A percentile compares a stretch with the other conserved stretches of the same genome.
phyloP scores from a whole-genome alignment of 2,329 filamentous ascomycete species.

The Xylaria sp. region DNA sequence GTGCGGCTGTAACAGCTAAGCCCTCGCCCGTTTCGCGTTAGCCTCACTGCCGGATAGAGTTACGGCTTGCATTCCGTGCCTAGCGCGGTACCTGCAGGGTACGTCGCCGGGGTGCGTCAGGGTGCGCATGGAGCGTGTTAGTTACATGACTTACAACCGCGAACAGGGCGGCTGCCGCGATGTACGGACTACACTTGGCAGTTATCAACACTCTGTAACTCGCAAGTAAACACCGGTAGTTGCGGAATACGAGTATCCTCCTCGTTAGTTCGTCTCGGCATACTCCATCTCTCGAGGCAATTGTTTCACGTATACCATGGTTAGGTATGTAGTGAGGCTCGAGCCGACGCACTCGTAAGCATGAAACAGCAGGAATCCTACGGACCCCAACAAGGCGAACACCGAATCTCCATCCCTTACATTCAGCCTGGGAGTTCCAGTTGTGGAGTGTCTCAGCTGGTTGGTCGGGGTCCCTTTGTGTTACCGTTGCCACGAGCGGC shows the following conservation, averaged over 20 bases:
- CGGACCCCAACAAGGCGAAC: slow-evolving; percentile 19
- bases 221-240: too few species aligned
- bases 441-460: background rate
- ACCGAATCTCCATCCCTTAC: slow-evolving; percentile 8
- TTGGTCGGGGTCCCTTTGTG: slow-evolving; percentile 25
- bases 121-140: too few species aligned
- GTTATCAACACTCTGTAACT: too few species aligned
- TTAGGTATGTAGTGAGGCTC: background rate
- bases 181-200: too few species aligned
- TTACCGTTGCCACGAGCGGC: background rate
- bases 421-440: background rate
- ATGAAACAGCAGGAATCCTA: slow-evolving; percentile 16
- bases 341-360: background rate
- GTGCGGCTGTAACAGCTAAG: background rate
- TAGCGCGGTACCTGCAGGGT: too few species aligned
- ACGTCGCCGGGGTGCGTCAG: too few species aligned
- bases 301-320: background rate
- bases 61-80: background rate
- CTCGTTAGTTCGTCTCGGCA: too few species aligned
- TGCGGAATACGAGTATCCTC: too few species aligned
- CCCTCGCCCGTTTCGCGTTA: too few species aligned
- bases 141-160: too few species aligned
- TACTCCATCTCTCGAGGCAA: background rate
- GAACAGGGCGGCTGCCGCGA: too few species aligned
- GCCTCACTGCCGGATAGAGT: too few species aligned